Percentiles rank a stretch among this genome's conserved stretches.
Evolutionary conservation across 129 eudicot genomes (phyloP).

Genomic region (Kitagawia praeruptora): DNA sequence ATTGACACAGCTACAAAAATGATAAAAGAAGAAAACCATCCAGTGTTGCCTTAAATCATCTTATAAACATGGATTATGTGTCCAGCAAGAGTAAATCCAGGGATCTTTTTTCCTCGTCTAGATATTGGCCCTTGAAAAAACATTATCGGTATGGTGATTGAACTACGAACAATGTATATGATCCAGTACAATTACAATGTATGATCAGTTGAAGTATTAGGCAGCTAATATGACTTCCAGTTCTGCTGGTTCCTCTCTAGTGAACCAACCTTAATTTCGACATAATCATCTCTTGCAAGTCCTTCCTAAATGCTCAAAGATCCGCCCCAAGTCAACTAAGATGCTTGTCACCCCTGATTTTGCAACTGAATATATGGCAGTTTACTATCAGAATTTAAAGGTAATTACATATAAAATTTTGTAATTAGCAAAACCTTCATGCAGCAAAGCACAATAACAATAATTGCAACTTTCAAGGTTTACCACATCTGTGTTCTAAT

Average conservation of each 20-base stretch:
- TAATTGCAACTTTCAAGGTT: slow-evolving; percentile 1
- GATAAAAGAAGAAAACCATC: too few species aligned
- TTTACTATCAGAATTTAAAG: neutral
- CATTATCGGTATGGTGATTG: too few species aligned
- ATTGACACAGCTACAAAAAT: too few species aligned
- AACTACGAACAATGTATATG: too few species aligned
- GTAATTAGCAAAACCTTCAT: neutral
- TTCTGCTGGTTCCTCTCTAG: slow-evolving; percentile 33
- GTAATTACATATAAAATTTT: neutral
- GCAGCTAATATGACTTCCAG: slow-evolving; percentile 11
- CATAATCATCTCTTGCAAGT: slow-evolving; percentile 36
- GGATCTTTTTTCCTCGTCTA: too few species aligned
- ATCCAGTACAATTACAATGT: too few species aligned
- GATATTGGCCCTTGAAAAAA: too few species aligned
- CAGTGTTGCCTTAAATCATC: too few species aligned
- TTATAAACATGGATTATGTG: too few species aligned
- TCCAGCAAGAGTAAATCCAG: too few species aligned
- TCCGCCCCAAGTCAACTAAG: slow-evolving; percentile 63
- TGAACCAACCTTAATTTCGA: slow-evolving; percentile 31
- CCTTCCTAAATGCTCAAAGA: slow-evolving; percentile 72
- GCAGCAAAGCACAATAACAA: neutral
- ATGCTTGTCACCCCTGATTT: slow-evolving; percentile 76
- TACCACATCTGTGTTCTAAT: slow-evolving; percentile 78
- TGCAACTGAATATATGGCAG: slow-evolving; percentile 34
- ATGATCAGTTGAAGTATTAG: too few species aligned